These are phyloP conservation scores for Scytalidium lignicola DNA, from an alignment of 2,329 filamentous ascomycete species.

Conservation along the genomic window DNA sequence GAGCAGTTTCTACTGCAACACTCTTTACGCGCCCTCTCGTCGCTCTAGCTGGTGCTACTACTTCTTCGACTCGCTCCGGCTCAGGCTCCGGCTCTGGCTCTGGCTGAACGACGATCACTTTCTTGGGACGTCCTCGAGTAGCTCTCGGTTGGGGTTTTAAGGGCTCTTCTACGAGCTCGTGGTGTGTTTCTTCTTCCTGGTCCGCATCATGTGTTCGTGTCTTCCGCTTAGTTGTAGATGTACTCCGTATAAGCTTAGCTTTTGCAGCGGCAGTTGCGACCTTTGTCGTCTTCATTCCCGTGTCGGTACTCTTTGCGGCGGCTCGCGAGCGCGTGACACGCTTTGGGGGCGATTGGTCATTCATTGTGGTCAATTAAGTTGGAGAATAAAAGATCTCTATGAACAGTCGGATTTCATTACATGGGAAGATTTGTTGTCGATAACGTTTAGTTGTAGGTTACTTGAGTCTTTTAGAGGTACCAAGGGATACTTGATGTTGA, in stretches of 20 bases:
- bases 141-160: conserved; percentile 29
- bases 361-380: conserved; percentile 36
- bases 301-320: conserved; percentile 35
- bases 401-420: not conserved
- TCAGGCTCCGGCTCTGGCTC: conserved; percentile 21
- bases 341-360: conserved; percentile 51
- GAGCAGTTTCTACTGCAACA: conserved; percentile 13
- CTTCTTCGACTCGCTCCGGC: conserved; percentile 15
- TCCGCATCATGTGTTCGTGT: conserved; percentile 48
- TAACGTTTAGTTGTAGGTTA: not conserved
- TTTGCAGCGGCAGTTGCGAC: conserved; percentile 44
- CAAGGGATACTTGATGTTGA: not conserved
- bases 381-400: conserved; percentile 4
- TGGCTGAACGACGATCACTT: conserved; percentile 24
- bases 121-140: conserved; percentile 20
- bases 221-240: conserved; percentile 45
- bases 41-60: conserved; percentile 25
- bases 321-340: conserved; percentile 50
- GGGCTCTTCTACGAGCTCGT: conserved; percentile 36
- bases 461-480: not conserved
- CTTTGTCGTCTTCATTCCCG: conserved; percentile 37
- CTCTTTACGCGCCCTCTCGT: conserved; percentile 43
- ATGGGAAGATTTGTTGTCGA: not conserved
- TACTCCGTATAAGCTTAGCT: conserved; percentile 29
- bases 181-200: conserved; percentile 40